phyloP scores from a whole-genome alignment of 2,329 filamentous ascomycete genomes.

The Colletotrichum noveboracense region DNA sequence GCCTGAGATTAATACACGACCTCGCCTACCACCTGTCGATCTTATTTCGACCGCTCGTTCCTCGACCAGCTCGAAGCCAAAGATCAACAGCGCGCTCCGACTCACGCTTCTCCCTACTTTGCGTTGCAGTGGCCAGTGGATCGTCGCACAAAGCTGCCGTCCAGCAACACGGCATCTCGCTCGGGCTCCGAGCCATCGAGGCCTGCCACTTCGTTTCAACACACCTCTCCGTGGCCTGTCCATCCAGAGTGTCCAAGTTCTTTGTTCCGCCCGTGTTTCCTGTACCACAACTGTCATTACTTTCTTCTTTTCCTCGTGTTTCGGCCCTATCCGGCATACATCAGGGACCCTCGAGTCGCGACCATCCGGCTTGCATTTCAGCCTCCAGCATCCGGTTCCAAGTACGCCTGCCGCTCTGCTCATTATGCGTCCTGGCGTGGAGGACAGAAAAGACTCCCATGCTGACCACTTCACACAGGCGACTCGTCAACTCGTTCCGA shows the following conservation, averaged over 20 bases:
- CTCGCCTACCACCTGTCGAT: neutral
- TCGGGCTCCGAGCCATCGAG: neutral
- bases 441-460: neutral
- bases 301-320: neutral
- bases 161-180: neutral
- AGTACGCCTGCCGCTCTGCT: neutral
- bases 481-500: neutral
- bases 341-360: neutral
- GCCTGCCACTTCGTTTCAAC: neutral
- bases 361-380: neutral
- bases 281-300: neutral
- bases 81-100: neutral
- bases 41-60: neutral
- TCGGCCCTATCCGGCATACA: neutral
- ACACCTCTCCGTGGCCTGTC: neutral
- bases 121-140: neutral
- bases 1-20: slow-evolving; percentile 15
- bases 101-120: neutral
- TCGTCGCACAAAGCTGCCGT: slow-evolving; percentile 7
- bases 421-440: neutral
- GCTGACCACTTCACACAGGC: neutral
- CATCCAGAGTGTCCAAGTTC: neutral
- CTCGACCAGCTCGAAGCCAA: neutral
- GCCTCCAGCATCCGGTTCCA: neutral
- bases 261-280: neutral